These are phyloP conservation scores for Lactarius hatsudake DNA, from an alignment of 768 basidiomycete genomes.

Conservation along the genomic window DNA sequence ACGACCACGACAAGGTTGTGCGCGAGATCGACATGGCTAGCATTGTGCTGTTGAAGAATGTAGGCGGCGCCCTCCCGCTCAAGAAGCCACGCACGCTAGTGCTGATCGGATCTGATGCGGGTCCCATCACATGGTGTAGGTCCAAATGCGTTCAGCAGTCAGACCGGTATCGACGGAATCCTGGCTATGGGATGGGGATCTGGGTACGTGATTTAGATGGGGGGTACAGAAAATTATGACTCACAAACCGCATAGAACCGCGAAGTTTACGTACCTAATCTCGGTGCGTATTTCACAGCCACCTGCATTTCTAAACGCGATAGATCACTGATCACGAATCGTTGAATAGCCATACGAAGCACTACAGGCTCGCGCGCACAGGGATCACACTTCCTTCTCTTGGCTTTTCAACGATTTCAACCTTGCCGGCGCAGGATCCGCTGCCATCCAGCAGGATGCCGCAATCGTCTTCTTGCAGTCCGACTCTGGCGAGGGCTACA, in stretches of 20 bases:
- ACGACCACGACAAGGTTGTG: slow-evolving; percentile 63
- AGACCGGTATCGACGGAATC: slow-evolving; percentile 50
- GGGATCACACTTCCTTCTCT: slow-evolving; percentile 61
- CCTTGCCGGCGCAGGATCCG: slow-evolving; percentile 35
- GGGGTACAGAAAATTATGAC: slow-evolving; percentile 2
- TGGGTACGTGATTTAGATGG: slow-evolving; percentile 40
- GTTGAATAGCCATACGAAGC: slow-evolving; percentile 66
- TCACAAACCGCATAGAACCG: slow-evolving; percentile 43
- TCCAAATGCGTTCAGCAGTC: slow-evolving; percentile 48
- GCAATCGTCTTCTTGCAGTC: slow-evolving; percentile 76
- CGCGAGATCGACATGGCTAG: slow-evolving; percentile 74
- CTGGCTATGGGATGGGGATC: slow-evolving; percentile 94
- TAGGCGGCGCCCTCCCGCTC: slow-evolving; percentile 53
- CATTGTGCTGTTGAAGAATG: slow-evolving; percentile 76
- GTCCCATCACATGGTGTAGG: slow-evolving; percentile 41
- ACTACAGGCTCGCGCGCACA: slow-evolving; percentile 67
- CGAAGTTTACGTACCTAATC: slow-evolving; percentile 74
- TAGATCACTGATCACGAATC: neutral
- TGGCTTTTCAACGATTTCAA: slow-evolving; percentile 74
- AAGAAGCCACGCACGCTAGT: slow-evolving; percentile 56
- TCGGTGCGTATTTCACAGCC: slow-evolving; percentile 45
- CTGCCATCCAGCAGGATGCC: slow-evolving; percentile 44
- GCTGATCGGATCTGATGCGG: slow-evolving; percentile 57
- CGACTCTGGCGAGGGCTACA: slow-evolving; percentile 80
- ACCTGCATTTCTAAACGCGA: neutral